Conservation (phyloP, 2,329 filamentous ascomycete genomes). For the Apiospora malaysiana region DNA sequence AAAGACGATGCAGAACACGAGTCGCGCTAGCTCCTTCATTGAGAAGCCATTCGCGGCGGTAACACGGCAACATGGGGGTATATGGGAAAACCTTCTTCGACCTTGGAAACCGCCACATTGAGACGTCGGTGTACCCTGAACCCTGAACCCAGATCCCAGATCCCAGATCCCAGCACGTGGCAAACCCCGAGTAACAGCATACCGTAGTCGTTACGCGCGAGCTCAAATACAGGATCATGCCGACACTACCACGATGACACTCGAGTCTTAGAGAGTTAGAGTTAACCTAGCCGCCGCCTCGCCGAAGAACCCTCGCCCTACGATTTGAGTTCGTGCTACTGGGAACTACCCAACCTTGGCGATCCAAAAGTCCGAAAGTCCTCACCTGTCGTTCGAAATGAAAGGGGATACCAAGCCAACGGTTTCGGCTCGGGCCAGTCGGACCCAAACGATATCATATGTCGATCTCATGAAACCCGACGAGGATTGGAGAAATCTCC, state of each 20-base stretch:
- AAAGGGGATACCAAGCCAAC: constrained; percentile 17
- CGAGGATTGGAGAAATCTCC: constrained; percentile 43
- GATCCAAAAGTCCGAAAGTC: neutral
- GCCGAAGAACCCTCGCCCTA: no score
- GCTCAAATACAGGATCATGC: constrained; percentile 9
- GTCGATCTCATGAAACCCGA: constrained; percentile 43
- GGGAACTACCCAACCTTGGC: neutral
- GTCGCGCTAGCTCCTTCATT: constrained; percentile 3
- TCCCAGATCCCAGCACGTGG: constrained; percentile 10
- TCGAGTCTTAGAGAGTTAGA: neutral
- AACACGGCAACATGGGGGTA: neutral
- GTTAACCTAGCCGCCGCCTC: neutral
- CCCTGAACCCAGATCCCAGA: no score
- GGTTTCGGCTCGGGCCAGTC: constrained; percentile 39
- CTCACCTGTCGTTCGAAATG: constrained; percentile 26
- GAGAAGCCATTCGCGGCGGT: neutral
- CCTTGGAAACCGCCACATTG: neutral
- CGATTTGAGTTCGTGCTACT: neutral
- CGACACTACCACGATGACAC: neutral
- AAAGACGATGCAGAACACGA: neutral
- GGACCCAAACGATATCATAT: constrained; percentile 41
- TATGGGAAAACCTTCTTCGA: no score
- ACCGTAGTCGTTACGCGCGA: neutral
- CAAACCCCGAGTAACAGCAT: neutral
- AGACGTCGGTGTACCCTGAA: neutral